Percentiles rank a stretch among this genome's conserved stretches.
These are phyloP conservation scores for Cladosporium halotolerans DNA, from an alignment of 2,329 filamentous ascomycete genomes.

Conservation along the genomic window DNA sequence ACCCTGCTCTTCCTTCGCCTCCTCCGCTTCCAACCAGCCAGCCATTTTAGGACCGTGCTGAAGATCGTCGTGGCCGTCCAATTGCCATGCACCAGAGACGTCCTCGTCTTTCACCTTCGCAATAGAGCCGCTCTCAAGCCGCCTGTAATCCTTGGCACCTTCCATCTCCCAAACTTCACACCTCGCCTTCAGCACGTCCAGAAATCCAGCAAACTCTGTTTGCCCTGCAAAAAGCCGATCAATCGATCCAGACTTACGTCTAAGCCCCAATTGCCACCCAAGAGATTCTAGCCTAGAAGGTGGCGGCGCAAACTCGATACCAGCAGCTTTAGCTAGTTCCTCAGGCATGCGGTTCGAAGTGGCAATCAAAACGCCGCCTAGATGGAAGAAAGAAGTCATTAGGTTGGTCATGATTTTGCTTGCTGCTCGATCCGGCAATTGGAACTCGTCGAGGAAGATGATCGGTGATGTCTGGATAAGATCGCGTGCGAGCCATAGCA, in stretches of 20 bases:
- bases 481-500: constrained; percentile 69
- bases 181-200: constrained; percentile 68
- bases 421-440: constrained; percentile 70
- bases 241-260: constrained; percentile 28
- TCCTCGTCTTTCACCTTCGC: constrained; percentile 18
- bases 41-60: constrained; percentile 18
- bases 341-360: constrained; percentile 81
- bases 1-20: not conserved
- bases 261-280: constrained; percentile 27
- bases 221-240: constrained; percentile 53
- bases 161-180: constrained; percentile 85
- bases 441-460: constrained; percentile 76
- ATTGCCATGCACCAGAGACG: constrained; percentile 16
- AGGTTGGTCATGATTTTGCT: constrained; percentile 75
- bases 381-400: constrained; percentile 73
- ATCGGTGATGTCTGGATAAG: constrained; percentile 69
- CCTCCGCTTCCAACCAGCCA: constrained; percentile 12
- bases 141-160: constrained; percentile 61
- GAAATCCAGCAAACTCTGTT: constrained; percentile 69
- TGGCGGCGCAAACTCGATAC: constrained; percentile 58
- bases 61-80: constrained; percentile 23
- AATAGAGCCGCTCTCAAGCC: constrained; percentile 45
- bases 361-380: constrained; percentile 72
- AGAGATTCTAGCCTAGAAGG: constrained; percentile 38
- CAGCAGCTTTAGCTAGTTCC: constrained; percentile 68